Conservation (phyloP, 179 eudicot species). For the Heliamphora pulchella region DNA sequence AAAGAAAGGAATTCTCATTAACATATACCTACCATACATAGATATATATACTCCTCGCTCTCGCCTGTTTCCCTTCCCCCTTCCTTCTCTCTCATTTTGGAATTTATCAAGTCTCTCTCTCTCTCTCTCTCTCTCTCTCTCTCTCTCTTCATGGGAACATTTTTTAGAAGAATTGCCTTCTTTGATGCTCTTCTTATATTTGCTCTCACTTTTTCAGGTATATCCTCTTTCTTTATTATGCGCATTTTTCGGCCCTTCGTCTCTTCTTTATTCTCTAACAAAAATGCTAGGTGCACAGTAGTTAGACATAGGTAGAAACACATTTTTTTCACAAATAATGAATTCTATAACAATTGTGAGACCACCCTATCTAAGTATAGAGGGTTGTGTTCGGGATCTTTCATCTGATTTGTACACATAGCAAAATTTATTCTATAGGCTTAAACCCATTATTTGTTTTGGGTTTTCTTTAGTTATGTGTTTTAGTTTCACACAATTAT, state of each 20-base stretch:
- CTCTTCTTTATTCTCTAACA: background rate
- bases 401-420: no score
- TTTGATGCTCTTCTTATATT: conserved; percentile 19
- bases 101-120: conserved; percentile 1
- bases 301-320: no score
- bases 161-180: conserved; percentile 15
- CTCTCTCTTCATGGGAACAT: conserved; percentile 18
- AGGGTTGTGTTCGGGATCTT: no score
- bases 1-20: conserved; percentile 58
- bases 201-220: conserved; percentile 30
- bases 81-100: conserved; percentile 5
- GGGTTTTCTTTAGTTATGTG: no score
- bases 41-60: background rate
- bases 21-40: background rate
- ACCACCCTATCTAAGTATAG: no score
- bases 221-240: background rate
- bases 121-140: conserved; percentile 23
- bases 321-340: no score
- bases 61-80: conserved; percentile 11
- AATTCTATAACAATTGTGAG: no score
- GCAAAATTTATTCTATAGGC: no score
- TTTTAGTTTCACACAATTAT: no score
- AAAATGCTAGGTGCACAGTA: no score
- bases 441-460: no score
- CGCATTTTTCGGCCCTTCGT: background rate